A percentile compares a stretch with the other conserved stretches of the same genome.
phyloP scores from a whole-genome alignment of 1,284 basidiomycete species.

The Papiliotrema fonsecae region DNA sequence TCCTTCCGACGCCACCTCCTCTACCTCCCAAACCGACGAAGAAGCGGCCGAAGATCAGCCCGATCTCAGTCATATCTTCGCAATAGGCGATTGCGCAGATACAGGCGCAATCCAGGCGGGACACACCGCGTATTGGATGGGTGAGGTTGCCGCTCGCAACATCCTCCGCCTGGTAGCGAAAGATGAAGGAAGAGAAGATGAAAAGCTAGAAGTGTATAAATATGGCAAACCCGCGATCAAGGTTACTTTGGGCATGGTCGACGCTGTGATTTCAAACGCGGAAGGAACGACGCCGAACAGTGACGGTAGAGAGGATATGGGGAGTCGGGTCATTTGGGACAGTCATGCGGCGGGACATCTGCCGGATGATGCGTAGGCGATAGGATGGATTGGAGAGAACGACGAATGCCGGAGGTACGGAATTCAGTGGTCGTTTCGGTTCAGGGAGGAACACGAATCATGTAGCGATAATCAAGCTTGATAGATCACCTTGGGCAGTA shows the following conservation, averaged over 20 bases:
- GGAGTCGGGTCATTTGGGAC: constrained; percentile 51
- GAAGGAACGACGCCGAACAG: constrained; percentile 52
- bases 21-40: constrained; percentile 10
- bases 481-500: too few species aligned
- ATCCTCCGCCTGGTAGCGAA: constrained; percentile 42
- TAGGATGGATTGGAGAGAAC: too few species aligned
- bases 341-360: constrained; percentile 1
- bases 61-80: constrained; percentile 43
- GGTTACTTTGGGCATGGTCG: constrained; percentile 59
- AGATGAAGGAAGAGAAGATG: constrained; percentile 11
- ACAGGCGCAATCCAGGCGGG: constrained; percentile 55
- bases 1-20: constrained; percentile 6
- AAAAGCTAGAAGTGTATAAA: constrained; percentile 50
- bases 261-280: constrained; percentile 52
- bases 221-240: constrained; percentile 62
- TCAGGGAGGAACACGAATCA: too few species aligned
- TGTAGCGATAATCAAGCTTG: too few species aligned
- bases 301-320: constrained; percentile 53
- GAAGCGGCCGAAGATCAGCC: neutral
- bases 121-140: constrained; percentile 63
- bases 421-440: too few species aligned
- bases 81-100: constrained; percentile 49
- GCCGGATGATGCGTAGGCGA: constrained; percentile 7
- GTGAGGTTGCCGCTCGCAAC: constrained; percentile 46
- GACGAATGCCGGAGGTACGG: too few species aligned